Percentiles rank a stretch among this genome's conserved stretches.
phyloP scores from a whole-genome alignment of 1,284 basidiomycete genomes.

The Trichosporon faecale region DNA sequence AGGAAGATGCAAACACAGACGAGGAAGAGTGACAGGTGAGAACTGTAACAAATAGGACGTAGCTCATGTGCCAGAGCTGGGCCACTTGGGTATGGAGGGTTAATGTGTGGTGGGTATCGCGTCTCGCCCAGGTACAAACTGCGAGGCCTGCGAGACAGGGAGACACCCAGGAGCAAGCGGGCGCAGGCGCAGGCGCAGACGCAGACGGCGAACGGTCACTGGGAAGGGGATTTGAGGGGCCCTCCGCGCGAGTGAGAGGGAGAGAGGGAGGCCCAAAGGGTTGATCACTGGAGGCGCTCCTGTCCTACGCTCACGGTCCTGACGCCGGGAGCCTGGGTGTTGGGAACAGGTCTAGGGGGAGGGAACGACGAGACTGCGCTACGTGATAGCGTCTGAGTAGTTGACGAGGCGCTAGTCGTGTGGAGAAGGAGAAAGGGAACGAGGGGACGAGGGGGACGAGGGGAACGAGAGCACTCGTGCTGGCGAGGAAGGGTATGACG shows the following conservation, averaged over 20 bases:
- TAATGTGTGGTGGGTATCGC: background rate
- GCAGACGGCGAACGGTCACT: background rate
- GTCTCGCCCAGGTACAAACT: background rate
- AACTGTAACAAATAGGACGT: background rate
- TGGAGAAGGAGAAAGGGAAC: background rate
- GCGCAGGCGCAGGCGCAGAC: background rate
- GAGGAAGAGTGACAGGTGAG: background rate
- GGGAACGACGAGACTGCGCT: conserved; percentile 1
- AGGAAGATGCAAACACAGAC: background rate
- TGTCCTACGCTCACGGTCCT: background rate
- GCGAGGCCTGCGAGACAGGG: background rate
- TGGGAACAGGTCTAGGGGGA: conserved; percentile 3
- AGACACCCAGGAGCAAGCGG: background rate
- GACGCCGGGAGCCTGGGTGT: background rate
- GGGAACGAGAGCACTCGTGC: background rate
- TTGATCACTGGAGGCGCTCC: background rate
- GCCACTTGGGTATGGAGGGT: background rate
- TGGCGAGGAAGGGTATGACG: background rate
- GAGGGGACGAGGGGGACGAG: background rate
- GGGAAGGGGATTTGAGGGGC: background rate
- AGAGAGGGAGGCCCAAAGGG: background rate
- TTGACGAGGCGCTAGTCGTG: background rate
- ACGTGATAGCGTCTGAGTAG: background rate
- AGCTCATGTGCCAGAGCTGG: background rate
- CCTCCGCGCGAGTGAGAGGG: background rate